phyloP scores from a whole-genome alignment of 2,329 filamentous ascomycete species.

The Immersiporthe knoxdaviesiana region DNA sequence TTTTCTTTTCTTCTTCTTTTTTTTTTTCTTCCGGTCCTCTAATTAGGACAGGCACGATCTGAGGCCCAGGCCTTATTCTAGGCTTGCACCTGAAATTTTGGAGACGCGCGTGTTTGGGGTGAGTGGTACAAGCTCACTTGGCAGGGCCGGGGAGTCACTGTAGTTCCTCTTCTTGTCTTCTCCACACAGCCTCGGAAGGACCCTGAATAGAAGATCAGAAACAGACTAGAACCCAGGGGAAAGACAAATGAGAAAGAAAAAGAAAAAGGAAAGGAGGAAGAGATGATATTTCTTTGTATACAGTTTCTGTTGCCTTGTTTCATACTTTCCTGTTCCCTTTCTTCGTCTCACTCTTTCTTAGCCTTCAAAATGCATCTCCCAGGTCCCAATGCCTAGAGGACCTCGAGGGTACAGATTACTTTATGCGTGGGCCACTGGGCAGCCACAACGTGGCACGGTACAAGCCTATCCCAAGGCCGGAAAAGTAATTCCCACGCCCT shows the following conservation, averaged over 20 bases:
- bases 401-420: neutral
- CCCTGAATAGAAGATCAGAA: neutral
- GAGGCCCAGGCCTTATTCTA: neutral
- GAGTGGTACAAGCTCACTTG: neutral
- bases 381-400: neutral
- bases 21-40: neutral
- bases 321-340: neutral
- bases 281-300: neutral
- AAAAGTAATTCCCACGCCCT: neutral
- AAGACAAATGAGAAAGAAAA: neutral
- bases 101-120: slow-evolving; percentile 9
- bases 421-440: neutral
- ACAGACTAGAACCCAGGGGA: neutral
- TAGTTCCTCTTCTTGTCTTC: neutral
- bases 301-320: neutral
- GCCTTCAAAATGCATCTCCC: neutral
- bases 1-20: too few species aligned
- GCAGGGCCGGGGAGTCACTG: neutral
- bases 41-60: neutral
- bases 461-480: neutral
- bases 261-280: neutral
- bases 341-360: neutral
- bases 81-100: slow-evolving; percentile 1
- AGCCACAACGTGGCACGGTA: slow-evolving; percentile 11
- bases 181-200: neutral